Percentiles rank a stretch among this genome's conserved stretches.
Evolutionary conservation across 2,329 filamentous ascomycete genomes (phyloP).

Genomic region (Ceratocystis alfenasii): DNA sequence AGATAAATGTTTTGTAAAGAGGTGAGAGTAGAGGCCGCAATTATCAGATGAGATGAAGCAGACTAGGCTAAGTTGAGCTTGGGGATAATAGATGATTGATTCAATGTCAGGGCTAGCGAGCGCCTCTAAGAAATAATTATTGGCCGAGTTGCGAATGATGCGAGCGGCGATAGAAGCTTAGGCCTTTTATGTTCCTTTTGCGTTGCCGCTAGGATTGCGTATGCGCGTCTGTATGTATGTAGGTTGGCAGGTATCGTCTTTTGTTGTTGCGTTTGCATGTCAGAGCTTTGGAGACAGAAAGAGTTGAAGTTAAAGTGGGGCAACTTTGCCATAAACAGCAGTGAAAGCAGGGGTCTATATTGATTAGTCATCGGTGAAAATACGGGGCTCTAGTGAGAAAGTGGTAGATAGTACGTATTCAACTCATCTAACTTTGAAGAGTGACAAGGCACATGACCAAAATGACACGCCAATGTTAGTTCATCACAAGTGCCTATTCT

Average conservation of each 20-base stretch:
- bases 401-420: too few relatives aligned
- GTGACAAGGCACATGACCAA: too few relatives aligned
- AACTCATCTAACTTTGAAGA: too few relatives aligned
- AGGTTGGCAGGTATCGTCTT: background rate
- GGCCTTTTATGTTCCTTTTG: background rate
- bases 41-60: background rate
- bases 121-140: background rate
- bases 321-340: background rate
- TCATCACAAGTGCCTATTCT: background rate
- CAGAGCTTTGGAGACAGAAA: background rate
- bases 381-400: too few relatives aligned
- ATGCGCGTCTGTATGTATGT: background rate
- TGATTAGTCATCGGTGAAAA: too few relatives aligned
- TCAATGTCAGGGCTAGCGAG: too few relatives aligned
- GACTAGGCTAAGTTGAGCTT: background rate
- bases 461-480: too few relatives aligned
- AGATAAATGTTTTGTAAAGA: background rate
- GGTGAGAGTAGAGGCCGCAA: background rate
- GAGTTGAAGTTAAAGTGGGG: background rate
- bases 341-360: too few relatives aligned
- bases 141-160: background rate
- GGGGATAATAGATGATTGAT: background rate
- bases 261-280: background rate
- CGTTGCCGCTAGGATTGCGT: too few relatives aligned
- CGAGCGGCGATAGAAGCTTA: background rate